Conservation (phyloP, 495 filamentous ascomycete genomes). For the Lasiosphaeria ovina region DNA sequence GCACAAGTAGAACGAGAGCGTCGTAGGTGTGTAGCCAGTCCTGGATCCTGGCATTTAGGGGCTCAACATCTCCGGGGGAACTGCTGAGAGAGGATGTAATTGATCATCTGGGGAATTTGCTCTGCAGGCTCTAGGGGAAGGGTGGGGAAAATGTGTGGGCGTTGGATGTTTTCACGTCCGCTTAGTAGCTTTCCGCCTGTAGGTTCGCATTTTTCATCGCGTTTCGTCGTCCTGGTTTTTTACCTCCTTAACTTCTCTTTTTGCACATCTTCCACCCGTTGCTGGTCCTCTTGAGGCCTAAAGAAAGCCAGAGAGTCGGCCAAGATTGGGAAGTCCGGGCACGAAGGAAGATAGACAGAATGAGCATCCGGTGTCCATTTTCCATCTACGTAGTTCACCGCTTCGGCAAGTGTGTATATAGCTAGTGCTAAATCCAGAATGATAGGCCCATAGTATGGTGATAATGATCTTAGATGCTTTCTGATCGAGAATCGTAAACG, state of each 20-base stretch:
- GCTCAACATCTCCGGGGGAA: background rate
- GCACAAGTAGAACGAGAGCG: background rate
- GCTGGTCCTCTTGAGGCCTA: constrained; percentile 9
- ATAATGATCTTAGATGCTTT: constrained; percentile 48
- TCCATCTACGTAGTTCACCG: constrained; percentile 42
- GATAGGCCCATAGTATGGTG: constrained; percentile 34
- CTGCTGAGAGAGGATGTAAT: background rate
- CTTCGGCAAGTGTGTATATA: constrained; percentile 51
- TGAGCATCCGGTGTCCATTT: constrained; percentile 16
- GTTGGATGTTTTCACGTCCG: background rate
- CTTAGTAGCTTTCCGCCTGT: background rate
- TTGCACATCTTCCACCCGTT: constrained; percentile 9
- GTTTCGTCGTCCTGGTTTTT: no score
- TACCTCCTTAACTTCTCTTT: background rate
- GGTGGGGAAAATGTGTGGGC: background rate
- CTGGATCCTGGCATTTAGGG: background rate
- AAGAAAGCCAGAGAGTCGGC: constrained; percentile 8
- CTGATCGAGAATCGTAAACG: constrained; percentile 40
- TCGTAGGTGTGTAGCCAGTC: background rate
- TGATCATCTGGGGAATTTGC: background rate
- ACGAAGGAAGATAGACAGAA: constrained; percentile 5
- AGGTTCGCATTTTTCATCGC: background rate
- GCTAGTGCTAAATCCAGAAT: constrained; percentile 42
- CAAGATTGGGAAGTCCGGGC: constrained; percentile 2
- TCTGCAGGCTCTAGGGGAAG: background rate